Percentiles rank a stretch among this genome's conserved stretches.
phyloP scores from a whole-genome alignment of 1,284 basidiomycete species.

The Dichomitus squalens region DNA sequence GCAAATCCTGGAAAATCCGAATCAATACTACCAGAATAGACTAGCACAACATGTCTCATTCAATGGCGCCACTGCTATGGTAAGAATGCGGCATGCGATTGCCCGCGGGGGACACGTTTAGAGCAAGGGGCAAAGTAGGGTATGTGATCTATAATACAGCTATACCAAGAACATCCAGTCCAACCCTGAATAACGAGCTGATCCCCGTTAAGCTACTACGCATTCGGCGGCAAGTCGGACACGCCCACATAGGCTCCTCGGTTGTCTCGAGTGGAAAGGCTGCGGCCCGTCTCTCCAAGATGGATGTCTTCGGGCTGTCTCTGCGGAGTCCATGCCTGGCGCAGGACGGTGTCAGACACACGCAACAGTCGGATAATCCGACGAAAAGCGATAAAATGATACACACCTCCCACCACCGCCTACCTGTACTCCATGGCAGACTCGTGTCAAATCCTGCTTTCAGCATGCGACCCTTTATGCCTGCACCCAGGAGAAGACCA shows the following conservation, averaged over 20 bases:
- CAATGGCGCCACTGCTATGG: not conserved
- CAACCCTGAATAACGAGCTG: not conserved
- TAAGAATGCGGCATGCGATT: not conserved
- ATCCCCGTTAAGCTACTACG: not conserved
- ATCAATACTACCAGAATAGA: not conserved
- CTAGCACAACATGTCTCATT: not conserved
- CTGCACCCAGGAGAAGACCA: slow-evolving; percentile 81
- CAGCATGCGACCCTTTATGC: slow-evolving; percentile 78
- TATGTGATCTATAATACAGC: slow-evolving; percentile 17
- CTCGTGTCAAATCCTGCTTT: slow-evolving; percentile 72
- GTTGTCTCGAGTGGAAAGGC: slow-evolving; percentile 25
- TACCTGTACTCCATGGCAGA: slow-evolving; percentile 60
- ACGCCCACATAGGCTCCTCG: slow-evolving; percentile 47
- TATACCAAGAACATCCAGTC: slow-evolving; percentile 14
- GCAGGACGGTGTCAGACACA: slow-evolving; percentile 6
- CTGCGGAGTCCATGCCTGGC: slow-evolving; percentile 61
- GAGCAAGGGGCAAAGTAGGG: slow-evolving; percentile 2
- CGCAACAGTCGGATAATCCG: not conserved
- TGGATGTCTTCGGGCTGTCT: slow-evolving; percentile 53
- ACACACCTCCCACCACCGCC: slow-evolving; percentile 79
- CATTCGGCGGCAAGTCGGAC: slow-evolving; percentile 27
- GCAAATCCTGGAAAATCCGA: not conserved
- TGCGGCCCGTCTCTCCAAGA: slow-evolving; percentile 41
- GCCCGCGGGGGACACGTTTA: slow-evolving; percentile 1
- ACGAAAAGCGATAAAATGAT: slow-evolving; percentile 7